Conservation (phyloP, 257 asterid species). For the Lithospermum erythrorhizon region DNA sequence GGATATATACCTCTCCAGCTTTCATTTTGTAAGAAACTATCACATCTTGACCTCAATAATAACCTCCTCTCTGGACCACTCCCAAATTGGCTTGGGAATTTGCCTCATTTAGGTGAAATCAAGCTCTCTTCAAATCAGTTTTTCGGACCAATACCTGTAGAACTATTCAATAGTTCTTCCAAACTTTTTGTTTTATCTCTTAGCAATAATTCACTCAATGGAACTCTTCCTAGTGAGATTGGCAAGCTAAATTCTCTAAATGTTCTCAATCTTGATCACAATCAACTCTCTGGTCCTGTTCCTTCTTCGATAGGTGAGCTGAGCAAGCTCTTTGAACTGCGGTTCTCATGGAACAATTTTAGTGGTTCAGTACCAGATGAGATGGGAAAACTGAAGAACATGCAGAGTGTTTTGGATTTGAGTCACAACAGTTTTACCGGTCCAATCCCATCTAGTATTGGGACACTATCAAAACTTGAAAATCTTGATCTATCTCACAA, state of each 20-base stretch:
- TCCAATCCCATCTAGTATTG: slow-evolving; percentile 46
- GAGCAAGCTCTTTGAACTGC: slow-evolving; percentile 61
- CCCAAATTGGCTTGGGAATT: slow-evolving; percentile 73
- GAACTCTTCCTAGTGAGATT: slow-evolving; percentile 51
- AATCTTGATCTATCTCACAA: slow-evolving; percentile 75
- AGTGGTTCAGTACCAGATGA: slow-evolving; percentile 61
- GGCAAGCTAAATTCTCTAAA: slow-evolving; percentile 62
- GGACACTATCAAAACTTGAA: slow-evolving; percentile 63
- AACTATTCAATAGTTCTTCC: slow-evolving; percentile 51
- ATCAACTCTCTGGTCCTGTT: slow-evolving; percentile 58
- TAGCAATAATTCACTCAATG: slow-evolving; percentile 46
- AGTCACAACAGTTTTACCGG: slow-evolving; percentile 73
- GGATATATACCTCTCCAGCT: slow-evolving; percentile 65
- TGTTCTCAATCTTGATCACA: slow-evolving; percentile 53
- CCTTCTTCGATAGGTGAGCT: slow-evolving; percentile 57
- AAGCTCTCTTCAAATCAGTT: slow-evolving; percentile 58
- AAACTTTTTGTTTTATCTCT: slow-evolving; percentile 53
- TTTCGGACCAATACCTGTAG: slow-evolving; percentile 49
- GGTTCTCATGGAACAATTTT: slow-evolving; percentile 55
- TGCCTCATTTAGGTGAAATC: slow-evolving; percentile 71
- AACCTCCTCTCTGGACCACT: slow-evolving; percentile 57
- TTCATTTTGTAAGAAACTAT: slow-evolving; percentile 48
- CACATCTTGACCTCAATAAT: slow-evolving; percentile 73
- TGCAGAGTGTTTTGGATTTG: slow-evolving; percentile 67
- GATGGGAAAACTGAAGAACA: slow-evolving; percentile 59